Percentiles rank a stretch among this genome's conserved stretches.
phyloP scores from a whole-genome alignment of 2,329 filamentous ascomycete species.

The Diaporthe nobilis region DNA sequence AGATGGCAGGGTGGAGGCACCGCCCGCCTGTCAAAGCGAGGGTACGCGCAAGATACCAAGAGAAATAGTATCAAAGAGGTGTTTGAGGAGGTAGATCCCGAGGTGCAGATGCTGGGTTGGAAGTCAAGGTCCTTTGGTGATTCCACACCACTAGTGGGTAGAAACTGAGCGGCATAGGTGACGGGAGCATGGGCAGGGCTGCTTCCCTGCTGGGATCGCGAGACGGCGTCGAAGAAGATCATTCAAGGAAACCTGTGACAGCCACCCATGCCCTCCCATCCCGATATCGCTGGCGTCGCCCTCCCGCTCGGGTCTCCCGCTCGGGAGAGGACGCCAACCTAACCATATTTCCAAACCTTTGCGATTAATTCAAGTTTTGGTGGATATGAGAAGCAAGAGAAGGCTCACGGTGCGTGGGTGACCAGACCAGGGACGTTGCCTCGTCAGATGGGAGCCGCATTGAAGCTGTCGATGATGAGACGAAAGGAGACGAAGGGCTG shows the following conservation, averaged over 20 bases:
- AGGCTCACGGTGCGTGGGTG: background rate
- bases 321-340: slow-evolving; percentile 8
- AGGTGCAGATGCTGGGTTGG: slow-evolving; percentile 18
- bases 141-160: background rate
- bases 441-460: slow-evolving; percentile 10
- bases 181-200: slow-evolving; percentile 4
- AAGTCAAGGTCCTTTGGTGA: slow-evolving; percentile 7
- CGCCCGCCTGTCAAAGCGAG: background rate
- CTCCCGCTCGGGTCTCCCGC: slow-evolving; percentile 12
- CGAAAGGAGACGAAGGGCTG: slow-evolving; percentile 18
- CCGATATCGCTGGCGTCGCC: background rate
- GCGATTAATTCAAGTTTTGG: background rate
- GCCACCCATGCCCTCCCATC: background rate
- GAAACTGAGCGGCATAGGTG: slow-evolving; percentile 5
- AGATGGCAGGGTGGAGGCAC: background rate
- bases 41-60: slow-evolving; percentile 31
- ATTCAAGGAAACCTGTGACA: slow-evolving; percentile 34
- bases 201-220: slow-evolving; percentile 24
- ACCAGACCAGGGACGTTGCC: background rate
- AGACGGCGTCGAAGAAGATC: slow-evolving; percentile 34
- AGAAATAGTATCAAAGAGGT: slow-evolving; percentile 13
- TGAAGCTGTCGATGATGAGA: slow-evolving; percentile 24
- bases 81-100: slow-evolving; percentile 40
- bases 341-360: background rate
- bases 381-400: background rate